phyloP scores from a whole-genome alignment of 805 yeast genomes.

The Sungouiozyma intestinalis region DNA sequence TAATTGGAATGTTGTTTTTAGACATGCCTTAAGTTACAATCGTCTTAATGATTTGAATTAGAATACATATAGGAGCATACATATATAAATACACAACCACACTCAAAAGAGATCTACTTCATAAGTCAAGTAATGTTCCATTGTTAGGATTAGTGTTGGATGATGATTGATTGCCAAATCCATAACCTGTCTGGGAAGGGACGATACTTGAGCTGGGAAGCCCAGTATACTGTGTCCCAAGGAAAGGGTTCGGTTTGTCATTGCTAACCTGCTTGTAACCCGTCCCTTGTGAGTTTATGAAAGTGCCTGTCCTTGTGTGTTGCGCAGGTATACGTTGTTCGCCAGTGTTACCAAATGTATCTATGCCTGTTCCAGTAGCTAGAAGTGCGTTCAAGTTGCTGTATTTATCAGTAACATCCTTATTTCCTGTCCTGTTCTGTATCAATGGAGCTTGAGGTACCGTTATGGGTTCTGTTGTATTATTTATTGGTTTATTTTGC shows the following conservation, averaged over 20 bases:
- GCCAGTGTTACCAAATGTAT: slow-evolving; percentile 53
- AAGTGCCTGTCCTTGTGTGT: slow-evolving; percentile 71
- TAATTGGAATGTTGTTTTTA: slow-evolving; percentile 23
- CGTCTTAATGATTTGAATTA: background rate
- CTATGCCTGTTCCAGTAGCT: slow-evolving; percentile 84
- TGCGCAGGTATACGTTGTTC: slow-evolving; percentile 77
- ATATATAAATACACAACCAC: slow-evolving; percentile 1
- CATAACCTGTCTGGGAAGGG: slow-evolving; percentile 86
- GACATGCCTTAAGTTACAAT: slow-evolving; percentile 18
- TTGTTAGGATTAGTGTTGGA: slow-evolving; percentile 15
- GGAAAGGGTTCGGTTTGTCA: slow-evolving; percentile 29
- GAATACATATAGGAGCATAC: slow-evolving; percentile 2
- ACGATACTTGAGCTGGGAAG: slow-evolving; percentile 51
- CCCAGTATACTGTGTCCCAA: slow-evolving; percentile 63
- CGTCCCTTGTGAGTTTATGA: slow-evolving; percentile 82
- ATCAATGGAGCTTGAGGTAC: slow-evolving; percentile 31
- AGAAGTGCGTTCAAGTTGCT: slow-evolving; percentile 68
- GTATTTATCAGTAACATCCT: slow-evolving; percentile 45
- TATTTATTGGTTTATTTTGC: slow-evolving; percentile 2
- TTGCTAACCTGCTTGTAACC: slow-evolving; percentile 48
- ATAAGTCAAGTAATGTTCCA: slow-evolving; percentile 12
- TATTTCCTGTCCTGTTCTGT: slow-evolving; percentile 45
- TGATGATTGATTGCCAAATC: slow-evolving; percentile 69
- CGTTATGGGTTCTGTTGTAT: slow-evolving; percentile 3
- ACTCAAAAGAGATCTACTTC: slow-evolving; percentile 5